phyloP scores from a whole-genome alignment of 306 rosid species.

The Dryas drummondii region DNA sequence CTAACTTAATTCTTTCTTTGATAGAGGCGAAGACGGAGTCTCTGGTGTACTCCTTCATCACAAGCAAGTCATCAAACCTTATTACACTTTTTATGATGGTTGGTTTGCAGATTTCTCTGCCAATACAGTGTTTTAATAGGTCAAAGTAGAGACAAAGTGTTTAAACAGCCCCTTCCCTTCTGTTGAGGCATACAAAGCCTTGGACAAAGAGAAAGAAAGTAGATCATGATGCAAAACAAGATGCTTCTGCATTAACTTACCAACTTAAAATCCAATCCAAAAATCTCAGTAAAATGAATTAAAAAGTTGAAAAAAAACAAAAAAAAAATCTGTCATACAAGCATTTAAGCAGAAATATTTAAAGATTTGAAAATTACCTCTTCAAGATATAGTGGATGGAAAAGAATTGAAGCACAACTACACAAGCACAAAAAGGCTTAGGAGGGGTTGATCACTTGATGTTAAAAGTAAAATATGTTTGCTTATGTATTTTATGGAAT shows the following conservation, averaged over 20 bases:
- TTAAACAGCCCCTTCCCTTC: background rate
- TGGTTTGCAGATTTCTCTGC: conserved; percentile 83
- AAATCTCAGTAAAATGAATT: background rate
- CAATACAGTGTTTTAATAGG: conserved; percentile 34
- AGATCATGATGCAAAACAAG: background rate
- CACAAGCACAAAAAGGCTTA: background rate
- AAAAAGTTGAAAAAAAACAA: background rate
- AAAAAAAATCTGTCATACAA: background rate
- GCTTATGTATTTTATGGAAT: background rate
- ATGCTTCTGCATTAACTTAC: background rate
- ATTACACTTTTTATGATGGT: conserved; percentile 70
- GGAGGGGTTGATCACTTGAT: background rate
- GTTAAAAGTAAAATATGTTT: background rate
- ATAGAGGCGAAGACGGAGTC: conserved; percentile 95
- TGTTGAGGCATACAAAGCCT: background rate
- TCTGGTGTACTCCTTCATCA: conserved; percentile 97
- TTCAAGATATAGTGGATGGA: background rate
- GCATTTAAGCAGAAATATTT: background rate
- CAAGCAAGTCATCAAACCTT: conserved; percentile 98
- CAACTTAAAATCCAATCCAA: background rate
- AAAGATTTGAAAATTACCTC: background rate
- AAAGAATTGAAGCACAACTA: background rate
- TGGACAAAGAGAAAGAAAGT: background rate
- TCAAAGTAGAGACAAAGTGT: conserved; percentile 8
- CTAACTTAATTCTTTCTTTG: conserved; percentile 29